Base-by-base conservation (phyloP, 208 protist species). In the Leishmania gerbilli region DNA sequence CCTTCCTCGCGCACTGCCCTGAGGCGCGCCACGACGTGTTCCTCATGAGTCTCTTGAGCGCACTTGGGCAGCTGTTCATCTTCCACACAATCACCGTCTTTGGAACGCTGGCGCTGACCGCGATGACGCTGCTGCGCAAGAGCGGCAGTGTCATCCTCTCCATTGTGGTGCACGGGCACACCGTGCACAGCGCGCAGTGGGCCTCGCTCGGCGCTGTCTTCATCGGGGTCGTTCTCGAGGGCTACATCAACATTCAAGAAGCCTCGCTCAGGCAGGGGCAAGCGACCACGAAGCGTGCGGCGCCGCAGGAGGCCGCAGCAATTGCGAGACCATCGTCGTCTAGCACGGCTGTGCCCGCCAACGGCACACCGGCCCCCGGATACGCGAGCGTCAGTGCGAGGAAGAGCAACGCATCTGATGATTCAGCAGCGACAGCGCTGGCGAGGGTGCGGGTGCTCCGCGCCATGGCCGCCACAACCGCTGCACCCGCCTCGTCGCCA, bases 51-150 rank as follows among this genome's bases (percentile, higher is more conserved):
- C 34, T 91, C 21, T 80, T 95, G 34, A 94, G 92, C 85, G 92
- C 89, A 1, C 27, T 91, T 19, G 94, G 94, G 15, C 94, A 97
- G 76, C 72, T 95, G 19, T 97, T 97, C 79, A 89, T 97, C 51
- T 97, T 95, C 72, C 88, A 84, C 67, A 93, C 91, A 55, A 94
- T 97, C 83, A 87, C 85, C 58, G 71, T 93, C 47, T 97, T 97
- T 79, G 94, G 94, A 9, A 88, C 87, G 15, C 84, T 97, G 21
- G 91, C 94, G 47, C 65, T 97, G 72, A 95, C 90, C 0, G 90
- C 92, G 27, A 90, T 97, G 84, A 97, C 94, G 53, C 79, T 97
- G 47, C 82, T 95, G 64, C 94, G 94, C 37, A 97, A 97, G 81
- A 83, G 82, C 3, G 91, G 90, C 56, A 96, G 91, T 78, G 92